These are phyloP conservation scores for Fonsecaea pugnacius DNA, from an alignment of 2,329 filamentous ascomycete species.

Conservation along the genomic window DNA sequence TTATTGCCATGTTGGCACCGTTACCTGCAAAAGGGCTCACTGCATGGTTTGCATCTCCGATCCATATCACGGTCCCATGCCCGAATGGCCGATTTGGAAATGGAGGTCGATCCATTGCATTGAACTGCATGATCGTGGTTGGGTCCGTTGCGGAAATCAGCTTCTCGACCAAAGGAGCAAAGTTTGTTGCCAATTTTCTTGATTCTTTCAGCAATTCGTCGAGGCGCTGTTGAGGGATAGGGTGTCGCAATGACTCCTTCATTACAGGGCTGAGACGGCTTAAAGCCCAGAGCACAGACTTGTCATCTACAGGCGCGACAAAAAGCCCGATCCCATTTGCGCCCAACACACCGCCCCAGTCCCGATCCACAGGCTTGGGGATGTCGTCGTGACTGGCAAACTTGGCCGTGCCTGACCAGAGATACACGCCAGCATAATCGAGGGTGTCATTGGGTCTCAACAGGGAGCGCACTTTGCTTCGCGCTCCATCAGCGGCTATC, in stretches of 20 bases:
- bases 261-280: conserved; percentile 39
- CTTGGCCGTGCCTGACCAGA: conserved; percentile 46
- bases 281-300: conserved; percentile 51
- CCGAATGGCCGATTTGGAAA: conserved; percentile 46
- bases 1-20: conserved; percentile 55
- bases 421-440: conserved; percentile 48
- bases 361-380: conserved; percentile 41
- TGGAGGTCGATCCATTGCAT: conserved; percentile 52
- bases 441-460: conserved; percentile 49
- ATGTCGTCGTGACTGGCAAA: conserved; percentile 41
- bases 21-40: conserved; percentile 56
- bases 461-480: conserved; percentile 48
- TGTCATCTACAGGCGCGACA: conserved; percentile 51
- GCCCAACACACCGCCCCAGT: conserved; percentile 51
- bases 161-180: conserved; percentile 48
- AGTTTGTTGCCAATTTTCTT: conserved; percentile 42
- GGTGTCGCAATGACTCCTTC: conserved; percentile 25
- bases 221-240: conserved; percentile 25
- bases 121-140: conserved; percentile 46
- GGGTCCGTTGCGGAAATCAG: conserved; percentile 49
- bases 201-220: conserved; percentile 31
- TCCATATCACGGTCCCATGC: conserved; percentile 47
- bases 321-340: conserved; percentile 50
- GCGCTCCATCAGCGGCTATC: conserved; percentile 53
- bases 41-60: conserved; percentile 58